Percentiles rank a stretch among this genome's conserved stretches.
Conservation (phyloP, 2,329 filamentous ascomycete genomes). For the Paraconiothyrium sp. region DNA sequence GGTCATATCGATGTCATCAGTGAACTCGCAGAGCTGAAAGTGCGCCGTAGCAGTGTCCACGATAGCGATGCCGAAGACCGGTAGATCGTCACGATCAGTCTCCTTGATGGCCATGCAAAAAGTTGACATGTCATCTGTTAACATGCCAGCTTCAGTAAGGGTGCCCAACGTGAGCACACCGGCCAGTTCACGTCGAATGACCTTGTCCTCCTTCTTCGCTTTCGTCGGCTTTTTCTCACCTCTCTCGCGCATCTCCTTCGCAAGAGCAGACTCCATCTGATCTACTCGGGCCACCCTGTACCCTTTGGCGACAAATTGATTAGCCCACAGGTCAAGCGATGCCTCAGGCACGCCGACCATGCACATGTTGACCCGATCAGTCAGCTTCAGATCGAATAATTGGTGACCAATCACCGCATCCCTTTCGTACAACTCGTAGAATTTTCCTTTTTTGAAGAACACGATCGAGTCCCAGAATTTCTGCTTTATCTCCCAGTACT, state of each 20-base stretch:
- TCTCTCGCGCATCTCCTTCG: conserved; percentile 98
- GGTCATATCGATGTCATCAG: conserved; percentile 91
- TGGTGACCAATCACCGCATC: conserved; percentile 97
- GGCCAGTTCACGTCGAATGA: conserved; percentile 89
- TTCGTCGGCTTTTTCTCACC: conserved; percentile 64
- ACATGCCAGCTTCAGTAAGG: conserved; percentile 93
- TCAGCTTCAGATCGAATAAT: conserved; percentile 96
- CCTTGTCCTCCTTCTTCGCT: conserved; percentile 78
- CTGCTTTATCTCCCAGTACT: conserved; percentile 99
- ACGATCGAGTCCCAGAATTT: conserved; percentile 98
- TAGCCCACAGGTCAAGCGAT: conserved; percentile 95
- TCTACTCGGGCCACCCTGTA: conserved; percentile 97
- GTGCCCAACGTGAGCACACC: conserved; percentile 93
- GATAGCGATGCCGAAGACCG: conserved; percentile 90
- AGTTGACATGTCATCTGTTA: conserved; percentile 96
- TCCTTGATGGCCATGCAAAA: conserved; percentile 94
- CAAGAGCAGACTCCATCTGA: conserved; percentile 93
- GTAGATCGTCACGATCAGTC: conserved; percentile 72
- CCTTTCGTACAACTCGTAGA: conserved; percentile 98
- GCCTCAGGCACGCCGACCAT: conserved; percentile 99
- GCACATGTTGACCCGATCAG: conserved; percentile 97
- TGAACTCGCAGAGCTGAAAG: conserved; percentile 91
- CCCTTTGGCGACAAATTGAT: conserved; percentile 97
- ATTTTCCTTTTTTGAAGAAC: conserved; percentile 99
- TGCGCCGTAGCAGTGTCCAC: conserved; percentile 96